phyloP scores from a whole-genome alignment of 805 yeast genomes.

The Ogataea henricii region DNA sequence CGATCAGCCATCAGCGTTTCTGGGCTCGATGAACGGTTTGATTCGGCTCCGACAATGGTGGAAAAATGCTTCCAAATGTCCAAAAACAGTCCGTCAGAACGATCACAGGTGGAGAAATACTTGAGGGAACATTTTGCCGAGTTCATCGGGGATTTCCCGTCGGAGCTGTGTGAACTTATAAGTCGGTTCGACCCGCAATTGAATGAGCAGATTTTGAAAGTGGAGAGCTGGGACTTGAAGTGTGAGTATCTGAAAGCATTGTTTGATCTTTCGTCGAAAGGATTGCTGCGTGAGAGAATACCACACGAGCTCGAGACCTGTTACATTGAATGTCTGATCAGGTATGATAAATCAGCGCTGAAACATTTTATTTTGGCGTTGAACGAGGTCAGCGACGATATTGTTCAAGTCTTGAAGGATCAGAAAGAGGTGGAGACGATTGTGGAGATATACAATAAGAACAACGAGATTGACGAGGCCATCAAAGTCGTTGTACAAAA shows the following conservation, averaged over 20 bases:
- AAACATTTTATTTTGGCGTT: conserved; percentile 23
- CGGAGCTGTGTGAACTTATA: conserved; percentile 40
- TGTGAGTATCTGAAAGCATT: conserved; percentile 38
- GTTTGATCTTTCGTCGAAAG: conserved; percentile 26
- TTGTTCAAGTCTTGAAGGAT: conserved; percentile 27
- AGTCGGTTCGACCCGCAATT: conserved; percentile 40
- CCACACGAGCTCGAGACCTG: conserved; percentile 18
- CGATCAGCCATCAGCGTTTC: background rate
- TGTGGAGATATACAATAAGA: conserved; percentile 33
- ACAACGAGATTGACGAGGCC: conserved; percentile 34
- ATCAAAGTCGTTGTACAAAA: conserved; percentile 28
- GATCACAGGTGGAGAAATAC: conserved; percentile 28
- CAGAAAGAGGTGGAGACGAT: conserved; percentile 34
- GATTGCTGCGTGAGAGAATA: conserved; percentile 11
- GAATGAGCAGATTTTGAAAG: conserved; percentile 39
- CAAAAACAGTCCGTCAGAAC: conserved; percentile 16
- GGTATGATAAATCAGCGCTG: conserved; percentile 21
- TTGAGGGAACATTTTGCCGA: conserved; percentile 33
- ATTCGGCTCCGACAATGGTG: conserved; percentile 32
- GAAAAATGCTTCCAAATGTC: conserved; percentile 27
- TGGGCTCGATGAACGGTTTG: conserved; percentile 29
- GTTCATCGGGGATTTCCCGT: conserved; percentile 34
- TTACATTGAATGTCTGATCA: conserved; percentile 33
- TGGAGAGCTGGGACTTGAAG: conserved; percentile 29
- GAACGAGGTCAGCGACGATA: conserved; percentile 14